Conservation (phyloP, 2,329 filamentous ascomycete species). For the Epicoccum sorghinum region DNA sequence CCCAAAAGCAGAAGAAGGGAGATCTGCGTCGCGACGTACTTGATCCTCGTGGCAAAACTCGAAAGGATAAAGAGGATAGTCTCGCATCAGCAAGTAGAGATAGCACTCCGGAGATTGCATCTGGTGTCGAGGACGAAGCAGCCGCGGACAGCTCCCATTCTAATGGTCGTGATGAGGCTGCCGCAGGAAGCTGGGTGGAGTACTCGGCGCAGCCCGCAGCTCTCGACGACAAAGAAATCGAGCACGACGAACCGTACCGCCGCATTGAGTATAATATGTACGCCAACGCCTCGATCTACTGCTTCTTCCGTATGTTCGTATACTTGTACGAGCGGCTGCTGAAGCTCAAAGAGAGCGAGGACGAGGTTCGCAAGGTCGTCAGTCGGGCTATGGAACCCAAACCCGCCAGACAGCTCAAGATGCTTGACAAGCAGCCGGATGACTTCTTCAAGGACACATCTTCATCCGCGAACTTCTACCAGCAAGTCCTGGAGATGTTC, state of each 20-base stretch:
- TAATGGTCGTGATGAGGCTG: conserved; percentile 64
- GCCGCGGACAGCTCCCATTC: conserved; percentile 64
- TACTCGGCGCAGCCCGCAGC: conserved; percentile 63
- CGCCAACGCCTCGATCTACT: conserved; percentile 87
- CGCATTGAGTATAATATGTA: conserved; percentile 88
- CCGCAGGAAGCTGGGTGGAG: conserved; percentile 68
- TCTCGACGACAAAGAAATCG: conserved; percentile 68
- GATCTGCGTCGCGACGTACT: conserved; percentile 84
- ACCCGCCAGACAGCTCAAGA: conserved; percentile 80
- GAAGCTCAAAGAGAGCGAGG: conserved; percentile 80
- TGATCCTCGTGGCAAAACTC: conserved; percentile 75
- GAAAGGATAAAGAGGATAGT: conserved; percentile 79
- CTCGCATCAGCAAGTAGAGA: conserved; percentile 81
- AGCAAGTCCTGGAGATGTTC: conserved; percentile 81
- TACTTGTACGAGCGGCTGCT: conserved; percentile 85
- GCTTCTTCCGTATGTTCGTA: conserved; percentile 93
- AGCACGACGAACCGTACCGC: conserved; percentile 78
- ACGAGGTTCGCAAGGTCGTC: conserved; percentile 75
- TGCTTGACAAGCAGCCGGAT: conserved; percentile 75
- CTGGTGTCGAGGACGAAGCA: conserved; percentile 78
- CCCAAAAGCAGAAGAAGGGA: conserved; percentile 68
- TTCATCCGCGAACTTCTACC: conserved; percentile 75
- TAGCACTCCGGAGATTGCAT: conserved; percentile 83
- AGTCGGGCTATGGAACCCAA: conserved; percentile 75
- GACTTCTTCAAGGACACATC: conserved; percentile 76